phyloP scores from a whole-genome alignment of 139 green algal genomes.

The Coelastrella sp. region DNA sequence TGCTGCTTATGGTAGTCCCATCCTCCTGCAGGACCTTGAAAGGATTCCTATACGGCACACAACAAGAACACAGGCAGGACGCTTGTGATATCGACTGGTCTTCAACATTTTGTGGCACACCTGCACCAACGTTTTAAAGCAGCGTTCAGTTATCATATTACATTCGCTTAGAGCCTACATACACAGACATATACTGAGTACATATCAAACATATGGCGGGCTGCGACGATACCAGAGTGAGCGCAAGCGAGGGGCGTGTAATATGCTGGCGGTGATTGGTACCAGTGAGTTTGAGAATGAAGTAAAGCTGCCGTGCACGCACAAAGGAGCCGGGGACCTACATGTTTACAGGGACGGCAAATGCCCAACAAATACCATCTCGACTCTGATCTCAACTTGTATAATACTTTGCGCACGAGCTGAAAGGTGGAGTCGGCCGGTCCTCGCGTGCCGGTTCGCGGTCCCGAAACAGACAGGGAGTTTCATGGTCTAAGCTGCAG shows the following conservation, averaged over 20 bases:
- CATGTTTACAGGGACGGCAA: too few relatives aligned
- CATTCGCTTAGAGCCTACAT: background rate
- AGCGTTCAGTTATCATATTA: background rate
- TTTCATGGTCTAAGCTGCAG: too few relatives aligned
- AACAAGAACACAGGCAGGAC: background rate
- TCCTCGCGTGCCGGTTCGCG: too few relatives aligned
- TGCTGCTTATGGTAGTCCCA: background rate
- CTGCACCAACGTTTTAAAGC: background rate
- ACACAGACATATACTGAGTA: background rate
- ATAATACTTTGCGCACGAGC: too few relatives aligned
- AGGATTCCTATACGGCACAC: background rate
- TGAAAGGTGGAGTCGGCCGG: too few relatives aligned
- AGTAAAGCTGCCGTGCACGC: too few relatives aligned
- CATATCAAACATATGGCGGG: background rate
- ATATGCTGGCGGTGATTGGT: background rate
- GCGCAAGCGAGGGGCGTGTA: background rate
- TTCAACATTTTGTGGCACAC: background rate
- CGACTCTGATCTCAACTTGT: too few relatives aligned
- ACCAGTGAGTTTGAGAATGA: background rate
- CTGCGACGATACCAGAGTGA: background rate
- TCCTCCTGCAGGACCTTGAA: conserved; percentile 22
- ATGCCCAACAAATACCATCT: too few relatives aligned
- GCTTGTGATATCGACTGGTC: background rate
- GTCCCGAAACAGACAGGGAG: too few relatives aligned
- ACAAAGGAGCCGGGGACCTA: too few relatives aligned